A percentile compares a stretch with the other conserved stretches of the same genome.
phyloP scores from a whole-genome alignment of 257 asterid genomes.

The Agastache rugosa region DNA sequence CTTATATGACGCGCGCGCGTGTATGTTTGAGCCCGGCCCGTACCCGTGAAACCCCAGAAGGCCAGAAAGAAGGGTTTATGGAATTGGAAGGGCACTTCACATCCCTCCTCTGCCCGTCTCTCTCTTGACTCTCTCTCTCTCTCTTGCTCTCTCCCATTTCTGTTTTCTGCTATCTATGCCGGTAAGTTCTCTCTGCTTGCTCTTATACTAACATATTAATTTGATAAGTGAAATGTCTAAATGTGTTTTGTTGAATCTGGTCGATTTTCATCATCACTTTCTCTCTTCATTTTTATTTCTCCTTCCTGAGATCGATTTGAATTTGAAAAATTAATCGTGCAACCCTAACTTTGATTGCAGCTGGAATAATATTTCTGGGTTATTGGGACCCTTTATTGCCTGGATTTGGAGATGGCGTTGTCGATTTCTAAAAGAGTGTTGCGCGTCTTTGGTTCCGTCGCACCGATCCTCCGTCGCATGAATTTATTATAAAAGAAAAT shows the following conservation, averaged over 20 bases:
- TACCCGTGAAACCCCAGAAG: conserved; percentile 18
- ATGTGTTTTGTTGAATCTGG: neutral
- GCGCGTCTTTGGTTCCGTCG: conserved; percentile 14
- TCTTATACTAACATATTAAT: neutral
- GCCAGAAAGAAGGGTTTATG: conserved; percentile 24
- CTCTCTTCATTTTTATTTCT: neutral
- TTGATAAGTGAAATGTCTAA: neutral
- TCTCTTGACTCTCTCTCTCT: conserved; percentile 5
- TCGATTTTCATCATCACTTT: neutral
- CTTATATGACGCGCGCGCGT: no score
- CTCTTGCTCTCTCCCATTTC: conserved; percentile 1
- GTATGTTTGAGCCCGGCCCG: conserved; percentile 14
- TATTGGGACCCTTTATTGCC: neutral
- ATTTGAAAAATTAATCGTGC: neutral
- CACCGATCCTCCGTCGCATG: no score
- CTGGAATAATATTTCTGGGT: conserved; percentile 6
- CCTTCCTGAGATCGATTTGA: neutral
- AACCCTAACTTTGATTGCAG: conserved; percentile 15
- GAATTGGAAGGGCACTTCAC: conserved; percentile 3
- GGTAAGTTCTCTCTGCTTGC: conserved; percentile 11
- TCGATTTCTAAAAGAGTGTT: conserved; percentile 22
- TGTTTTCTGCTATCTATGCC: neutral
- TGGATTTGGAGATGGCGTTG: conserved; percentile 19
- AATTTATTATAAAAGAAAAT: no score
- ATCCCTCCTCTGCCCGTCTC: no score